Base-by-base conservation (phyloP, 129 eudicot genomes). In the Flaveria robusta region DNA sequence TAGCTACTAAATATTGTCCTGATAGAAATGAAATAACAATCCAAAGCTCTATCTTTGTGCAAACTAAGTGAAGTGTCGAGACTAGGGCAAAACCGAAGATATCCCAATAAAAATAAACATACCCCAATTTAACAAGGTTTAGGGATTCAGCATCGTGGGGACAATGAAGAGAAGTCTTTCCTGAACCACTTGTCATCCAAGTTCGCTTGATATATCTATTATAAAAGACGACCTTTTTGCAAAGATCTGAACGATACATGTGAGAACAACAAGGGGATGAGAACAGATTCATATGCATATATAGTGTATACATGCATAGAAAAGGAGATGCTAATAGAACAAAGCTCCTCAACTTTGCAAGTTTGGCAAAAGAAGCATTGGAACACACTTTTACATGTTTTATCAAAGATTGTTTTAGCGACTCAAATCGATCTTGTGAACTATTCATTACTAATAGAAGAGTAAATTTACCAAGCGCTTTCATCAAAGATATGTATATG, bases 221-320 rank as follows among this genome's bases (percentile, higher is more conserved):
- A 54, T 71, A 51, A 81, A 34, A 9, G 71, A 68, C 26, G 81
- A 85, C n/a, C 86, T 81, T 65, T 81, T 81, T 46, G 31, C 78
- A 43, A 85, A 85, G 24, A 67, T 69, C 85, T 77, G 43, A 58
- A 20, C 29, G 14, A 2, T 27, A 27, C 19, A 58, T 9, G 43
- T 43, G 45, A 14, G 43, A 29, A 12, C 22, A 56, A 76, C 34
- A 41, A 72, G 18, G 34, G 18, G 8, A 19, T 27, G 31, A 27
- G 31, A 27, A 23, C 37, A 12, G 59, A 2, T 56, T 56, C 29
- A 2, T 56, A 56, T 27, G 31, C 4, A 27, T 27, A 27, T 27
- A 27, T 27, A 27, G 31, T 27, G 31, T 27, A 27, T 27, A 27
- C 31, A 27, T 27, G 31, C 31, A 27, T 27, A 4, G 31, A 27